Base-by-base conservation (phyloP, 805 yeast genomes). In the Candida qinlingensis region DNA sequence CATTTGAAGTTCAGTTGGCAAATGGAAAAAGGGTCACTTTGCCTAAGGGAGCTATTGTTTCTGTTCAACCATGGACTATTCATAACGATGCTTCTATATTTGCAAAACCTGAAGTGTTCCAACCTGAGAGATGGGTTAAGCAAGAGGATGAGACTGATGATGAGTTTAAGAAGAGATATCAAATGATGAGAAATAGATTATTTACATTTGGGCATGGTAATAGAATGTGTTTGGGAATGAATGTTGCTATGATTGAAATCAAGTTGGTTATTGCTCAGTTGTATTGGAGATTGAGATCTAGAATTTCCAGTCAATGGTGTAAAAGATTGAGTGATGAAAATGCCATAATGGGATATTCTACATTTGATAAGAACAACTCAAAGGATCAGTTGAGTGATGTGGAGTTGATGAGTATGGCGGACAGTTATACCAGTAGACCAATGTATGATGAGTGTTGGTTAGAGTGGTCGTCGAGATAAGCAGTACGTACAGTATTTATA, bases 191-290 rank as follows among this genome's bases (percentile, higher is more conserved):
- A 48, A 72, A 68, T 45, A 70, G 71, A 54, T 76, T 83, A 72
- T 75, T 83, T 74, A 81, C 85, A 1, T 85, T 85, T 67, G 90
- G 91, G 1, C 76, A 80, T 38, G 92, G 91, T 3, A 71, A 81
- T 25, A 67, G 89, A 53, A 83, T 83, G 89, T 85, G 92, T 58
- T 67, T 83, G 46, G 91, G 92, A 1, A 75, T 80, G 80, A 73
- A 84, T 59, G 61, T 85, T 38, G 90, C 90, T 0, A 63, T 77
- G 19, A 76, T 77, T 39, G 90, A 83, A 59, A 81, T 84, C 71
- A 84, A 83, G 59, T 57, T 81, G 39, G 73, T 76, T 10, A 58
- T 80, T 30, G 77, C 81, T 8, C 73, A 74, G 49, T 61, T 85
- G 13, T 77, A 81, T 57, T 74, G 77, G 72, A 70, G 76, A 43